Evolutionary conservation across 2,329 filamentous ascomycete genomes (phyloP).

Genomic region (Nigrograna mackinnonii): DNA sequence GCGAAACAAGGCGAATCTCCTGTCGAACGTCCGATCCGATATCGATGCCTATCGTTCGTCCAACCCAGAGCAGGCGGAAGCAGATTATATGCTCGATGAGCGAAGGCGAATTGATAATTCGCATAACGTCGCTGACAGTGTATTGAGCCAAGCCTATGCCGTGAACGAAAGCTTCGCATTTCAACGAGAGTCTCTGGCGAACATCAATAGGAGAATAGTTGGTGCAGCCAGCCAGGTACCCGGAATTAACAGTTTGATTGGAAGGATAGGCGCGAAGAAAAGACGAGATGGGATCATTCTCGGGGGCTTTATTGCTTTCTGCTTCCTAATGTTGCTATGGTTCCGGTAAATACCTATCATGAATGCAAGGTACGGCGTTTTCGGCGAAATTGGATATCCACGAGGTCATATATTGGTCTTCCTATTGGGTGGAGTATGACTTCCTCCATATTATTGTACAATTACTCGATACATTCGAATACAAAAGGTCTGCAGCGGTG

Average conservation of each 20-base stretch:
- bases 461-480: too few species aligned
- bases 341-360: conserved; percentile 37
- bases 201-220: conserved; percentile 88
- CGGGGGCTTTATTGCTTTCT: conserved; percentile 87
- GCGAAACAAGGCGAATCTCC: conserved; percentile 85
- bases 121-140: conserved; percentile 84
- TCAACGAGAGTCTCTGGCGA: conserved; percentile 85
- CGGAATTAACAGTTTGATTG: conserved; percentile 88
- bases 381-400: conserved; percentile 28
- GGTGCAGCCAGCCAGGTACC: conserved; percentile 88
- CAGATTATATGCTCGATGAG: conserved; percentile 97
- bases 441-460: conserved; percentile 10
- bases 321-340: conserved; percentile 82
- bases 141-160: conserved; percentile 93
- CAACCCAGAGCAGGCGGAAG: conserved; percentile 82
- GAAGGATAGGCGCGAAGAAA: conserved; percentile 92
- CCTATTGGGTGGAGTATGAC: conserved; percentile 7
- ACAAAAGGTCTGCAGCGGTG: too few species aligned
- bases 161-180: conserved; percentile 89
- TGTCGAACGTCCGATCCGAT: conserved; percentile 88
- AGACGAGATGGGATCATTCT: conserved; percentile 93
- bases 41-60: conserved; percentile 85
- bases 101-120: conserved; percentile 83
- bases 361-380: conserved; percentile 23
- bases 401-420: conserved; percentile 19